Evolutionary conservation across 2,329 filamentous ascomycete species (phyloP).

Genomic region (Sporothrix dimorphospora): DNA sequence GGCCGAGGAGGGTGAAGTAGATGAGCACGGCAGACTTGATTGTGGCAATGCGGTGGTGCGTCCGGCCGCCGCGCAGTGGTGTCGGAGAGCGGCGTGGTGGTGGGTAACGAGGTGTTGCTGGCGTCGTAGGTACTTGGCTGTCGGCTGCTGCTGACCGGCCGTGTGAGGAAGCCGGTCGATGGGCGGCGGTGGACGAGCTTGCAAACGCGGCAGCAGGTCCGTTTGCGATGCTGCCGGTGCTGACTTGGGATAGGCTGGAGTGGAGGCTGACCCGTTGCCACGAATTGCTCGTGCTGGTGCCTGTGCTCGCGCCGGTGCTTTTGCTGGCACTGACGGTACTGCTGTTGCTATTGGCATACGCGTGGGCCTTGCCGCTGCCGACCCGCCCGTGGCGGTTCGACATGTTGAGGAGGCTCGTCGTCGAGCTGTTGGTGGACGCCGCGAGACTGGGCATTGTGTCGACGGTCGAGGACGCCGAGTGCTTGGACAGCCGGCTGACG

Average conservation of each 20-base stretch:
- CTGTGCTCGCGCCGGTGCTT: background rate
- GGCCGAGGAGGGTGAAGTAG: constrained; percentile 86
- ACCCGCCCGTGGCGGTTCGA: constrained; percentile 3
- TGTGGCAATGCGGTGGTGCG: constrained; percentile 67
- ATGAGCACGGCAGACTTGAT: constrained; percentile 92
- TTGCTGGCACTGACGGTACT: constrained; percentile 11
- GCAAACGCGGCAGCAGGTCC: background rate
- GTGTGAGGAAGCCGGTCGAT: constrained; percentile 4
- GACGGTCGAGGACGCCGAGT: background rate
- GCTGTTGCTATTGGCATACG: background rate
- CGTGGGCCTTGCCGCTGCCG: background rate
- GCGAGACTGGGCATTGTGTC: background rate
- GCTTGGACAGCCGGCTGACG: background rate
- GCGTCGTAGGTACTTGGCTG: constrained; percentile 33
- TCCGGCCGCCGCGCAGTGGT: constrained; percentile 45
- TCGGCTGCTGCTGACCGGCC: background rate
- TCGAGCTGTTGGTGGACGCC: constrained; percentile 26
- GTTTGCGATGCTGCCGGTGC: background rate
- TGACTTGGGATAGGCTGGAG: constrained; percentile 15
- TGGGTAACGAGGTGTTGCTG: constrained; percentile 39
- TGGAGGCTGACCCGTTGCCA: background rate
- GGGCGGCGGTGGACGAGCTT: background rate
- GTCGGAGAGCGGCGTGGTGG: constrained; percentile 38
- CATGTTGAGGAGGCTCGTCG: constrained; percentile 30
- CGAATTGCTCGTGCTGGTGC: constrained; percentile 6